Percentiles rank a stretch among this genome's conserved stretches.
Conservation (phyloP, 306 rosid species). For the Begonia peltatifolia region DNA sequence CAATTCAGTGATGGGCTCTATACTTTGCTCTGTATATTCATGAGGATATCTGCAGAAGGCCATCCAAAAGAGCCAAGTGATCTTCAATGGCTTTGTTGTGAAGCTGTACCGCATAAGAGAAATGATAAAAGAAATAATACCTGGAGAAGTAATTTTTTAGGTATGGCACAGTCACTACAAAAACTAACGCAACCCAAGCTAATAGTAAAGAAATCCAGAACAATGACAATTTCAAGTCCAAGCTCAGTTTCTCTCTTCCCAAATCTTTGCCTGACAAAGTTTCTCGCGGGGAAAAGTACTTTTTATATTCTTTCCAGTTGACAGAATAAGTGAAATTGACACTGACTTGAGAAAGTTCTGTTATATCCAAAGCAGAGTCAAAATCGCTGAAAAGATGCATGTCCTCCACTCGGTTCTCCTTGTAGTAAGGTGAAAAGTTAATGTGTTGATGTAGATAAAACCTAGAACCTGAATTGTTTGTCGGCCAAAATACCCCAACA, state of each 20-base stretch:
- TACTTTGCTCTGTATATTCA: background rate
- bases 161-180: constrained; percentile 2
- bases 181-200: constrained; percentile 5
- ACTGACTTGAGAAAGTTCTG: background rate
- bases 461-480: background rate
- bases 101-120: background rate
- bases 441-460: constrained; percentile 7
- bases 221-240: too few relatives aligned
- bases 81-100: too few relatives aligned
- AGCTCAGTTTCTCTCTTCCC: background rate
- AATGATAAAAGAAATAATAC: background rate
- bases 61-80: too few relatives aligned
- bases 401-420: constrained; percentile 1
- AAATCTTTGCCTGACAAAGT: background rate
- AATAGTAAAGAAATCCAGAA: background rate
- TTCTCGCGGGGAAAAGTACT: background rate
- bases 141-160: constrained; percentile 1
- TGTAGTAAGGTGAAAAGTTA: constrained; percentile 1
- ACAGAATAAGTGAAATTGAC: constrained; percentile 10
- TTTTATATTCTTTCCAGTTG: constrained; percentile 5
- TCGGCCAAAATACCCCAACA: constrained; percentile 3
- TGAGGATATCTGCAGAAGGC: background rate
- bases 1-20: too few relatives aligned
- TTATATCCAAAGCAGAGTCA: constrained; percentile 6
- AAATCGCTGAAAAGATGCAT: background rate